Evolutionary conservation across 169 alveolate species (phyloP).

Genomic region (Fabrea salina): DNA sequence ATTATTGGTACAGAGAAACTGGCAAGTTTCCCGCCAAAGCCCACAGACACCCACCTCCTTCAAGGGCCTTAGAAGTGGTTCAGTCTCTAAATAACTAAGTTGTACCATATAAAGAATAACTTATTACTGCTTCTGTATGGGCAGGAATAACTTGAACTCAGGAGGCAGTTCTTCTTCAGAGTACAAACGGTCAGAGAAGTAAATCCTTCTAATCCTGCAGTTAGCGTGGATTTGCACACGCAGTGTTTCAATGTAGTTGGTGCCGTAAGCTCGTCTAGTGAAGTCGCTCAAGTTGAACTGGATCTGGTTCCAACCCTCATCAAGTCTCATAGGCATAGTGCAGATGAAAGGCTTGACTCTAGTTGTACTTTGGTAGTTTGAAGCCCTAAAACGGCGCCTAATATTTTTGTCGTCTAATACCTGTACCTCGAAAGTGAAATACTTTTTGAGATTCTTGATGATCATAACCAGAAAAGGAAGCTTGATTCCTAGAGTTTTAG

Average conservation of each 20-base stretch:
- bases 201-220: conserved; percentile 93
- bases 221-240: conserved; percentile 95
- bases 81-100: too few species aligned
- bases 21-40: too few species aligned
- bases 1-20: too few species aligned
- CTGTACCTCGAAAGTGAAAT: conserved; percentile 94
- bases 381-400: conserved; percentile 94
- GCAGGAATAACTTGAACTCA: conserved; percentile 71
- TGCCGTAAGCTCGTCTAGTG: conserved; percentile 96
- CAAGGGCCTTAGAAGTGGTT: too few species aligned
- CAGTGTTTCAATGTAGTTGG: conserved; percentile 93
- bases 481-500: conserved; percentile 90
- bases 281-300: conserved; percentile 95
- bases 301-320: too few species aligned
- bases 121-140: too few species aligned
- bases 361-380: conserved; percentile 95
- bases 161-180: conserved; percentile 85
- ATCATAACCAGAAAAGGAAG: conserved; percentile 94
- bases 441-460: conserved; percentile 91
- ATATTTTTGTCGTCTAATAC: conserved; percentile 94
- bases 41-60: too few species aligned
- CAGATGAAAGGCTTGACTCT: too few species aligned
- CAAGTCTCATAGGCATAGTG: conserved; percentile 97
- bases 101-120: too few species aligned
- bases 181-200: conserved; percentile 92